Base-by-base conservation (phyloP, 1,284 basidiomycete species). In the Stereum hirsutum region DNA sequence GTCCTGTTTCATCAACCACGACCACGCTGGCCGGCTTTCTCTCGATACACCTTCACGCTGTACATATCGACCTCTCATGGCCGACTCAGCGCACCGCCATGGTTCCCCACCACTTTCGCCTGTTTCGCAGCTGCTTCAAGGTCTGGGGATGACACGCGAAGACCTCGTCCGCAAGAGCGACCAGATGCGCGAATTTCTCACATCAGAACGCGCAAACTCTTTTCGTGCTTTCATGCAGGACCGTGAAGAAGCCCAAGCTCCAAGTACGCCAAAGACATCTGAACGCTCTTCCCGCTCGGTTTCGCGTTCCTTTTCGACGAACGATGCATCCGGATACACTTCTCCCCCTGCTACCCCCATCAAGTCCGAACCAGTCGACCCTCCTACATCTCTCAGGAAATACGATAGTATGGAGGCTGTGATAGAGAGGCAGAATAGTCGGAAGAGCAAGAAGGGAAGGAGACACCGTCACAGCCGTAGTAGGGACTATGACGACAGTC, bases 141-240 rank as follows among this genome's bases (percentile, higher is more conserved):
- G 72, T 11, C 68, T 85, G 28, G 83, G 83, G 36, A 68, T 86
- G 53, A 83, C 81, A 50, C 72, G 79, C 59, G 75, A 81, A 52
- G 82, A 86, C 61, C 66, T 86, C 44, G 57, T 68, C 51, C 69
- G 72, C 54, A 78, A 73, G 54, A 81, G 75, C 52, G 69, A 77
- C 59, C 73, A 83, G 56, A 86, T 86, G 82, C 75, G 82, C 42
- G 72, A 78, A 47, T 84, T 84, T 62, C 66, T 86, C 46, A 76
- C 74, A 24, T 61, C 75, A 19, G 70, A 78, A 52, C 62, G 64
- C 54, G 54, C 60, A 43, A 55, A 59, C 44, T 57, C 68, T 57
- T 59, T 66, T 57, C 66, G 69, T 59, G 65, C 68, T 44, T 57
- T 65, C 44, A 58, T 69, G 46, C 61, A 52, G 46, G 65, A 65